Base-by-base conservation (phyloP, 352 stramenopile species). In the Detonula confervacea region DNA sequence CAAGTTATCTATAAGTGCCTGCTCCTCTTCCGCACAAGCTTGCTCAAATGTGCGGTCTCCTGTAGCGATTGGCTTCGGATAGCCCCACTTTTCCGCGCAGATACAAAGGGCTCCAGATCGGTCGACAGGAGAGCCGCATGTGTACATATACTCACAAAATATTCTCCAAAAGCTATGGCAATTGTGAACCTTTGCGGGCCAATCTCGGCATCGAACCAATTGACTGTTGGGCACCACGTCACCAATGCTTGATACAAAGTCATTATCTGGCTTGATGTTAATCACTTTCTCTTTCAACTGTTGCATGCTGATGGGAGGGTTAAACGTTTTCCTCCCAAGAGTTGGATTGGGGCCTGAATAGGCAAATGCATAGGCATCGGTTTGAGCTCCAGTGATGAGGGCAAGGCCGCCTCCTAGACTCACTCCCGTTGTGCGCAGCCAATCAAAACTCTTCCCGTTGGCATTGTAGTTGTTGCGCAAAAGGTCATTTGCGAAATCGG, bases 381-480 rank as follows among this genome's bases (percentile, higher is more conserved):
- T 73, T 68, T 89, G 82, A 30, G 85, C 85, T 22, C 74, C 85
- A 56, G 84, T 84, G 5, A 91, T 91, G 2, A 89, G 71, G 18
- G 84, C 68, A 24, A 91, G 37, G 37, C 84, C 79, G n/a, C 78
- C 83, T 18, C 72, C 71, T 16, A 79, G 42, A 33, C 54, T 56
- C 22, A 44, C 16, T 22, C 55, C 68, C 14, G 57, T 77, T 1
- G 27, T 60, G 6, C 18, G 0, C 11, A 70, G 0, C 7, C 11
- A 55, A n/a, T 49, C 18, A 35, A 55, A 68, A 55, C 42, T 68
- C 44, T n/a, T 54, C 18, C 6, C 44, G 20, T 54, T 52, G 11
- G 44, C 12, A 29, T 27, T 59, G 33, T 76, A 86, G 1, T 77
- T 61, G 16, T 66, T 65, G 20, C 64, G n/a, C 46, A 77, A 7